These are phyloP conservation scores for Nannochloropsis salina DNA, from an alignment of 108 stramenopile genomes.

Conservation along the genomic window DNA sequence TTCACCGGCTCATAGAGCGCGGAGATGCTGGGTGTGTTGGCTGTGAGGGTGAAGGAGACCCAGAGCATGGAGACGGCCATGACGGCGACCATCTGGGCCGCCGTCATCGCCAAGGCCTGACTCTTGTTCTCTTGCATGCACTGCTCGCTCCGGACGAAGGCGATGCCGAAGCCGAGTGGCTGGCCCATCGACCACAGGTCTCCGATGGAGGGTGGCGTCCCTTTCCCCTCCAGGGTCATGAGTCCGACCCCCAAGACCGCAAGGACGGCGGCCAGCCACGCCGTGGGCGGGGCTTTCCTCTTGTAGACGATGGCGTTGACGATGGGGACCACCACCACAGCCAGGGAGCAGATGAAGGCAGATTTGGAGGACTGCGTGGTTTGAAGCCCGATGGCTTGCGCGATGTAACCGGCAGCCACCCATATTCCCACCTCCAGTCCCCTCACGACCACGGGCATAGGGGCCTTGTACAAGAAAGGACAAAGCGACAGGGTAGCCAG, in stretches of 20 bases:
- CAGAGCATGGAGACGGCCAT: constrained; percentile 56
- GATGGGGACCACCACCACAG: constrained; percentile 78
- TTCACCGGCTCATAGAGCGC: constrained; percentile 51
- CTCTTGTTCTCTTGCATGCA: constrained; percentile 62
- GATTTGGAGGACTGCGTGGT: constrained; percentile 71
- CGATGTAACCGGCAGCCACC: constrained; percentile 72
- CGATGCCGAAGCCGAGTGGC: constrained; percentile 67
- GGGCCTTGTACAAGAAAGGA: not conserved
- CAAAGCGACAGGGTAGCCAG: not conserved
- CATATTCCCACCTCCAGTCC: constrained; percentile 78
- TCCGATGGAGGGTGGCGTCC: constrained; percentile 43
- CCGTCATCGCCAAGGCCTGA: constrained; percentile 65
- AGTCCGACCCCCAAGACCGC: not conserved
- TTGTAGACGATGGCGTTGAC: constrained; percentile 65
- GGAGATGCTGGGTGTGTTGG: not conserved
- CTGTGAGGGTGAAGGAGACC: constrained; percentile 37
- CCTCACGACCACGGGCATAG: constrained; percentile 35
- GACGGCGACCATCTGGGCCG: constrained; percentile 72
- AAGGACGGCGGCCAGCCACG: not conserved
- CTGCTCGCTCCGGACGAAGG: constrained; percentile 73
- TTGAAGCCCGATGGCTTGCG: constrained; percentile 76
- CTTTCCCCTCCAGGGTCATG: not conserved
- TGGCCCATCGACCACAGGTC: constrained; percentile 65
- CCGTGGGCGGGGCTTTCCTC: constrained; percentile 33
- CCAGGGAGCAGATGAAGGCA: constrained; percentile 82